phyloP scores from a whole-genome alignment of 805 yeast species.

The Komagataella kurtzmanii region DNA sequence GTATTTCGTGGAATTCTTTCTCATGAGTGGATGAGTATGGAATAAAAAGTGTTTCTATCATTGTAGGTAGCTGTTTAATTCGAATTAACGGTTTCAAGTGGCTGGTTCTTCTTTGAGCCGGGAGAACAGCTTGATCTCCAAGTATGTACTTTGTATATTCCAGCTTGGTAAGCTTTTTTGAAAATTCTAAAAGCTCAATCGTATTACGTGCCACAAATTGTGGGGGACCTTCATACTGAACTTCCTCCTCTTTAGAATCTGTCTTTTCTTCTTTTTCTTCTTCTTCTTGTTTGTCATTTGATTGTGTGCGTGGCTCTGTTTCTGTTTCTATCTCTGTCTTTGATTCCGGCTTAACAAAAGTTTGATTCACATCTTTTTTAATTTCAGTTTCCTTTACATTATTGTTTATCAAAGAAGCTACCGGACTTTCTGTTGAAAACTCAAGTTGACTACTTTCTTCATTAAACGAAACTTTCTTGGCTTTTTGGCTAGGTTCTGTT shows the following conservation, averaged over 20 bases:
- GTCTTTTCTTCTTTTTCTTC: conserved; percentile 1
- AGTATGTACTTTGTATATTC: conserved; percentile 31
- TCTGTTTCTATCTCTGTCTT: neutral
- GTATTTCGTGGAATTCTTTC: conserved; percentile 25
- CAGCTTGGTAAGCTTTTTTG: conserved; percentile 14
- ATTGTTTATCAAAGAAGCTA: neutral
- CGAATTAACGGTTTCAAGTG: conserved; percentile 36
- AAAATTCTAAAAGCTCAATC: conserved; percentile 39
- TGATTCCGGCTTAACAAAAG: conserved; percentile 2
- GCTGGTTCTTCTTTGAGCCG: conserved; percentile 38
- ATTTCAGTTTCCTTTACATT: neutral
- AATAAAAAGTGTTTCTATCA: conserved; percentile 5
- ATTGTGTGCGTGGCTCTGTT: neutral
- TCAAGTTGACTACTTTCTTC: neutral
- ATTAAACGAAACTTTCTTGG: neutral
- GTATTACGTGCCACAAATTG: conserved; percentile 45
- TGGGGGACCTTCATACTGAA: conserved; percentile 49
- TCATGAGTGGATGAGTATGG: conserved; percentile 3
- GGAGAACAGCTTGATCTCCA: conserved; percentile 43
- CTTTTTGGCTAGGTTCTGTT: neutral
- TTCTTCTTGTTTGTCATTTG: neutral
- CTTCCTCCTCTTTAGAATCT: conserved; percentile 2
- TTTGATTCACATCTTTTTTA: neutral
- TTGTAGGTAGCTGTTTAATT: conserved; percentile 2
- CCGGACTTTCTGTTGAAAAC: neutral